Evolutionary conservation across 2,329 filamentous ascomycete genomes (phyloP).

Genomic region (Nannizziopsis barbatae): DNA sequence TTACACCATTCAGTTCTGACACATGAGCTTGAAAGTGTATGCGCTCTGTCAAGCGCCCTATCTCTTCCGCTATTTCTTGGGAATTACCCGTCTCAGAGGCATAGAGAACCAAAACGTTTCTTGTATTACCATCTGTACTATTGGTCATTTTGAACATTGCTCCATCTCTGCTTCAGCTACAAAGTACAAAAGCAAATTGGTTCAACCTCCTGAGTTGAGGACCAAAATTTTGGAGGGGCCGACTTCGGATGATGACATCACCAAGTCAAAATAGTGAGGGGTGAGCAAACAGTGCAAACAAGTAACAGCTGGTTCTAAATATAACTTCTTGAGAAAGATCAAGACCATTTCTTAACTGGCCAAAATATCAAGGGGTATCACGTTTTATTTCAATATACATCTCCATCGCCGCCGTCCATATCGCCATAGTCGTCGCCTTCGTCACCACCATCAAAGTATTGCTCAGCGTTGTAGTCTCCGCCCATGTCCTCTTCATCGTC

Average conservation of each 20-base stretch:
- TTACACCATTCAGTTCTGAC: conserved; percentile 63
- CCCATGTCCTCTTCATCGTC: conserved; percentile 49
- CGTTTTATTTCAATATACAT: conserved; percentile 27
- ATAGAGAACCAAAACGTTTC: conserved; percentile 61
- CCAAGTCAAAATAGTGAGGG: background rate
- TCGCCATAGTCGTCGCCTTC: conserved; percentile 45
- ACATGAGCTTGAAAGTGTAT: conserved; percentile 67
- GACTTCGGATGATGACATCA: conserved; percentile 12
- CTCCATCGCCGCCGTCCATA: conserved; percentile 43
- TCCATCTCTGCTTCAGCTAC: no score
- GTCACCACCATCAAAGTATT: conserved; percentile 53
- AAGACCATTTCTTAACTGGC: background rate
- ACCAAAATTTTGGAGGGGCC: background rate
- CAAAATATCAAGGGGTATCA: conserved; percentile 5
- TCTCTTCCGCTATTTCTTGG: conserved; percentile 78
- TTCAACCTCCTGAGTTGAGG: background rate
- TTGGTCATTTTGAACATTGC: background rate
- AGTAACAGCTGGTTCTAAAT: background rate
- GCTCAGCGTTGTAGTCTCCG: conserved; percentile 53
- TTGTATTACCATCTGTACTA: conserved; percentile 4
- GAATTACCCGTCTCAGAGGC: conserved; percentile 92
- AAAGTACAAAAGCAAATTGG: no score
- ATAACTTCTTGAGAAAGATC: background rate
- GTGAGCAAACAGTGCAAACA: conserved; percentile 5
- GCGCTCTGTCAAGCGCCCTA: conserved; percentile 62